Conservation (phyloP, 768 basidiomycete species). For the Sutorius australiensis region DNA sequence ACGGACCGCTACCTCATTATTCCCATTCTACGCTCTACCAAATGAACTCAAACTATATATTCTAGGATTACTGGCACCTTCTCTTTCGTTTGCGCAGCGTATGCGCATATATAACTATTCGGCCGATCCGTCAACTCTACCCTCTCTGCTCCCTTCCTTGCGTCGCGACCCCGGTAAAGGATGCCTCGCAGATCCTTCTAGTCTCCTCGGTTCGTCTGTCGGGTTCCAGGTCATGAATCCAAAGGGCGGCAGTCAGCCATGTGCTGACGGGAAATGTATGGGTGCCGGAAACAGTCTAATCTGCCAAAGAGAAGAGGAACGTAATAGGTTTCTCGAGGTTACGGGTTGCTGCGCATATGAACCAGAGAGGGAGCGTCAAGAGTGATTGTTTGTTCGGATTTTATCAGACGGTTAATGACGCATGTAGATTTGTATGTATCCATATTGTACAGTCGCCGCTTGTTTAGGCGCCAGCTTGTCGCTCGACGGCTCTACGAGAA, state of each 20-base stretch:
- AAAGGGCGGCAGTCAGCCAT: conserved; percentile 20
- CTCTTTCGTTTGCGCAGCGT: conserved; percentile 53
- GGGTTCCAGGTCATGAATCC: conserved; percentile 4
- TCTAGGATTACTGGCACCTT: conserved; percentile 53
- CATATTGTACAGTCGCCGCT: neutral
- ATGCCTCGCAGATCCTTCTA: conserved; percentile 22
- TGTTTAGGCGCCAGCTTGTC: too few relatives aligned
- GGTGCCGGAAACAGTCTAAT: conserved; percentile 36
- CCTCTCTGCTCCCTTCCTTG: conserved; percentile 35
- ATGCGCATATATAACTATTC: conserved; percentile 55
- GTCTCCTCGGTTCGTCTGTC: conserved; percentile 11
- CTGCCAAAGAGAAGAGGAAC: conserved; percentile 41
- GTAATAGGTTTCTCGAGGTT: conserved; percentile 40
- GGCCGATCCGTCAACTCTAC: conserved; percentile 46
- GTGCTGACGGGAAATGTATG: conserved; percentile 39
- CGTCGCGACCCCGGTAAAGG: conserved; percentile 17
- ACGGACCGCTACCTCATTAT: conserved; percentile 18
- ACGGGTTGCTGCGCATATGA: conserved; percentile 50
- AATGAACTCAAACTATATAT: conserved; percentile 55
- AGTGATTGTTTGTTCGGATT: conserved; percentile 5
- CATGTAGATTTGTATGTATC: conserved; percentile 14
- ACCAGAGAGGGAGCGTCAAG: conserved; percentile 16
- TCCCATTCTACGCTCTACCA: conserved; percentile 46
- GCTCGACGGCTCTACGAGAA: too few relatives aligned
- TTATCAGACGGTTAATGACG: neutral